Conservation (phyloP, 805 yeast species). For the Candida odintsovae region DNA sequence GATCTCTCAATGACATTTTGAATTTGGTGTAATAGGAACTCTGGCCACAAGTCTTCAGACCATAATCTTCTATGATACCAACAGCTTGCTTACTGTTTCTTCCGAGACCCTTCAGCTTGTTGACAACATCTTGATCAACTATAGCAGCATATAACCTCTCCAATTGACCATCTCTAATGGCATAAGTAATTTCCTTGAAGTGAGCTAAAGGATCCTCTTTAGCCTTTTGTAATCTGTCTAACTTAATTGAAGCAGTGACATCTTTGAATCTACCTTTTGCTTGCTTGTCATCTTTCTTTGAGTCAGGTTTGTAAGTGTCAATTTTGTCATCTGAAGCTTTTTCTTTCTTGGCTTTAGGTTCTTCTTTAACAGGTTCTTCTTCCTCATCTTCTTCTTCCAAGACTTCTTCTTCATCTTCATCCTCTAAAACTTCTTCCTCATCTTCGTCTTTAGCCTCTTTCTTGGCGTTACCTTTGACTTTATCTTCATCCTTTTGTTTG, state of each 20-base stretch:
- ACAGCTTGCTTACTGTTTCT: not conserved
- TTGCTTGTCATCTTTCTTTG: not conserved
- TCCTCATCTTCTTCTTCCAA: not conserved
- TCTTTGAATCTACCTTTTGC: constrained; percentile 3
- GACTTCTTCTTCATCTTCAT: not conserved
- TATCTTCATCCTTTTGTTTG: constrained; percentile 2
- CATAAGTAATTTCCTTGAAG: not conserved
- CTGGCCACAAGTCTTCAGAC: not conserved
- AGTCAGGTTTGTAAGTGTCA: not conserved
- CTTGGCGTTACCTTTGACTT: not conserved
- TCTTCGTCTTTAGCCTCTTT: not conserved
- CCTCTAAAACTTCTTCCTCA: constrained; percentile 1
- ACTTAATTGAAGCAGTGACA: constrained; percentile 3
- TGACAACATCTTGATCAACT: not conserved
- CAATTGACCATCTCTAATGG: not conserved
- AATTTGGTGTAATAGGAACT: not conserved
- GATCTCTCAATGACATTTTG: not conserved
- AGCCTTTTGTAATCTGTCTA: not conserved
- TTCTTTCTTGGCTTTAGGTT: not conserved
- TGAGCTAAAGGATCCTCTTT: not conserved
- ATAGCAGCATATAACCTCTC: not conserved
- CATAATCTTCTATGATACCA: not conserved
- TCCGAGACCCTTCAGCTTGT: not conserved
- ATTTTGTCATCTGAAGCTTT: not conserved
- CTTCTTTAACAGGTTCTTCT: not conserved